Conservation (phyloP, 1,139 yeast species). For the Pichia terricola region DNA sequence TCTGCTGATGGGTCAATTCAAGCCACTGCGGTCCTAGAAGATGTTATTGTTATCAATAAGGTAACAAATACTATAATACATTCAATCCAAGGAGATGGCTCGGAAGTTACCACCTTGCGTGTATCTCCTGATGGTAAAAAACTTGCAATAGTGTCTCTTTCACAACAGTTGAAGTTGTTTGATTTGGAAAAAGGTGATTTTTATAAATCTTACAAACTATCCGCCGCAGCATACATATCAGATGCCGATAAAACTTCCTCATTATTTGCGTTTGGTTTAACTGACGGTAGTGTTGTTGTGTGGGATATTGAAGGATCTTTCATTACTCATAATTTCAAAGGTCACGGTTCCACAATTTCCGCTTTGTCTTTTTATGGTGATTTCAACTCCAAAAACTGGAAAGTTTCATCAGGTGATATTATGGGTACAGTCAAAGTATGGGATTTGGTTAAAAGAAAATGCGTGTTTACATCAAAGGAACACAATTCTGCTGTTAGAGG, state of each 20-base stretch:
- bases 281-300: conserved; percentile 86
- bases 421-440: conserved; percentile 81
- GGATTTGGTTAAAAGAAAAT: conserved; percentile 80
- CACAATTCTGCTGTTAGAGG: conserved; percentile 88
- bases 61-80: conserved; percentile 48
- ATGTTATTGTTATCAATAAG: conserved; percentile 61
- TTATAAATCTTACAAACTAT: conserved; percentile 46
- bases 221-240: conserved; percentile 77
- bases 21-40: conserved; percentile 77
- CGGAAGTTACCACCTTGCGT: conserved; percentile 65
- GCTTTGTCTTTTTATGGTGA: conserved; percentile 69
- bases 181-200: conserved; percentile 37
- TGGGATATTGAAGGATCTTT: conserved; percentile 89
- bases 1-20: conserved; percentile 55
- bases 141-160: conserved; percentile 70
- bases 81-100: conserved; percentile 71
- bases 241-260: conserved; percentile 75
- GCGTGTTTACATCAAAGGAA: conserved; percentile 52
- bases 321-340: conserved; percentile 82
- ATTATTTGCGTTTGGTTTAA: conserved; percentile 85
- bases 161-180: conserved; percentile 70
- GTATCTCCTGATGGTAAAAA: conserved; percentile 67
- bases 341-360: conserved; percentile 91
- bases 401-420: conserved; percentile 76
- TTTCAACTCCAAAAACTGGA: conserved; percentile 63